Percentiles rank a stretch among this genome's conserved stretches.
Evolutionary conservation across 1,139 yeast genomes (phyloP).

Genomic region (Pichia sp.): DNA sequence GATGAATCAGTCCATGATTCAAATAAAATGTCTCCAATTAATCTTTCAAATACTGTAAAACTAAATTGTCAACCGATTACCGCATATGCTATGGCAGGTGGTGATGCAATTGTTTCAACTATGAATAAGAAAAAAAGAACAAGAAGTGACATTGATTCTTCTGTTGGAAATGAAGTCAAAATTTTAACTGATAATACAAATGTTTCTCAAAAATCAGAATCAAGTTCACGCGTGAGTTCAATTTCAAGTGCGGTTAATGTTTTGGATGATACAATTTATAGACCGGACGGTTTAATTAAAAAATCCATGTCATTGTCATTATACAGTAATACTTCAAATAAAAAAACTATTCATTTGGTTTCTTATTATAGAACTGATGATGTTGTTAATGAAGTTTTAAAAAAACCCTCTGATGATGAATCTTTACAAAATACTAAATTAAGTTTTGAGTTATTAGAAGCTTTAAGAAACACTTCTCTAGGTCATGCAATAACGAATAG

Average conservation of each 20-base stretch:
- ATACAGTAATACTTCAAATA: conserved; percentile 11
- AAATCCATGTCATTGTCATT: conserved; percentile 66
- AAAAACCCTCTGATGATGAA: conserved; percentile 52
- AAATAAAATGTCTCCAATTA: too few species aligned
- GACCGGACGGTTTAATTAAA: conserved; percentile 72
- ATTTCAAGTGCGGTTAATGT: background rate
- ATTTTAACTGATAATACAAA: too few species aligned
- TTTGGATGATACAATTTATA: conserved; percentile 45
- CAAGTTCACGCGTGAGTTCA: background rate
- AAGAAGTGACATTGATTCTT: too few species aligned
- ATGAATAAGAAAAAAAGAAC: conserved; percentile 29
- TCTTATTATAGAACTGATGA: conserved; percentile 75
- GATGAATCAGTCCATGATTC: too few species aligned
- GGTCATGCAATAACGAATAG: conserved; percentile 37
- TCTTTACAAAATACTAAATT: conserved; percentile 48
- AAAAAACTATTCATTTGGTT: conserved; percentile 64
- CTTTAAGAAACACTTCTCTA: conserved; percentile 54
- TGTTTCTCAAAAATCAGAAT: background rate
- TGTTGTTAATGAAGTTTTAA: conserved; percentile 51
- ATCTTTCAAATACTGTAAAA: background rate
- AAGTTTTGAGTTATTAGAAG: conserved; percentile 53
- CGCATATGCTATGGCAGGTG: conserved; percentile 18
- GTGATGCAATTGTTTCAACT: conserved; percentile 8
- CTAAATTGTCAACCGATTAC: conserved; percentile 17
- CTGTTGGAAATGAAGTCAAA: too few species aligned